These are phyloP conservation scores for Solidago caesia DNA, from an alignment of 129 eudicot species.

Conservation along the genomic window DNA sequence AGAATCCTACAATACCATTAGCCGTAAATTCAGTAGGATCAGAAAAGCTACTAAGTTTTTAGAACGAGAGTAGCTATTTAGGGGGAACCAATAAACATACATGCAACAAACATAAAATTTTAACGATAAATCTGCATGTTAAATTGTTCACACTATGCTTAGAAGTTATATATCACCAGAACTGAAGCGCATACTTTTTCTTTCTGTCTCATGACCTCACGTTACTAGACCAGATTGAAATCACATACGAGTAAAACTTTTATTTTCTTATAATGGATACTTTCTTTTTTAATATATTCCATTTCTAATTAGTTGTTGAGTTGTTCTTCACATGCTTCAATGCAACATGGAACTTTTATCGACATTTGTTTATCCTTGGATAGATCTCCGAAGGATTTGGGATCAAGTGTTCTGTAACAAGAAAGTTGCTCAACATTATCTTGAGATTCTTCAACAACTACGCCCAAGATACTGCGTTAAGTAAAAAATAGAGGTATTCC, in stretches of 20 bases:
- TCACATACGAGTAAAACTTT: not conserved
- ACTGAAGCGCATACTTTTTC: not conserved
- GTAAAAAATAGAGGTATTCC: constrained; percentile 25
- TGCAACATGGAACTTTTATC: not conserved
- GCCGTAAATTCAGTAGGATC: not conserved
- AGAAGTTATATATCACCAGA: not conserved
- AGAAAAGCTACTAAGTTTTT: too few relatives aligned
- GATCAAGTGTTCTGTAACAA: constrained; percentile 53
- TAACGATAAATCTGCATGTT: not conserved
- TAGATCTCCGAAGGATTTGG: constrained; percentile 75
- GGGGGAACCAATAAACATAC: too few relatives aligned
- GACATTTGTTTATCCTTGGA: constrained; percentile 22
- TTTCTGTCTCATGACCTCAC: not conserved
- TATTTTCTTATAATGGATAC: not conserved
- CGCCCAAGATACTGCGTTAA: constrained; percentile 51
- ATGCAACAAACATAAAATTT: not conserved
- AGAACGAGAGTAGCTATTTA: too few relatives aligned
- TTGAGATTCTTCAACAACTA: constrained; percentile 47
- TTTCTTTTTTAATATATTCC: not conserved
- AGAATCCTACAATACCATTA: not conserved
- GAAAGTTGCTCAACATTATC: constrained; percentile 40
- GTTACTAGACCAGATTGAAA: not conserved
- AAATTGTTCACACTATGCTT: not conserved
- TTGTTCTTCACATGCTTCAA: not conserved
- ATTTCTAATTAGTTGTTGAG: not conserved